Percentiles rank a stretch among this genome's conserved stretches.
These are phyloP conservation scores for Ceratocystis cacaofunesta DNA, from an alignment of 2,329 filamentous ascomycete species.

Conservation along the genomic window DNA sequence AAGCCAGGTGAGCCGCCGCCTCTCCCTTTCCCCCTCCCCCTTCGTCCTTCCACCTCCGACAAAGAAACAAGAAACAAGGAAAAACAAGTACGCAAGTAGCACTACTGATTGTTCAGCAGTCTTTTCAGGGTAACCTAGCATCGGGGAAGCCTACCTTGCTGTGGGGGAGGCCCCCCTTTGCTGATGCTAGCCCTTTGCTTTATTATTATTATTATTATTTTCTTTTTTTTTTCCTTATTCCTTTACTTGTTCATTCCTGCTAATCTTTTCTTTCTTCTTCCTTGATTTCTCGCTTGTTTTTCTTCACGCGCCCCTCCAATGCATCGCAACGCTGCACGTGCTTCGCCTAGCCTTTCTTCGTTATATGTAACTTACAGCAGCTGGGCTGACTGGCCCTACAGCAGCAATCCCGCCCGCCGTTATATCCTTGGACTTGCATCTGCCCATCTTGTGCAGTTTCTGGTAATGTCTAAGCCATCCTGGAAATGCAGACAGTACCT, in stretches of 20 bases:
- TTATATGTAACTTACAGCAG: background rate
- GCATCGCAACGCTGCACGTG: background rate
- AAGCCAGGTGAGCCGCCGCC: too few species aligned
- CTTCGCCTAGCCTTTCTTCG: background rate
- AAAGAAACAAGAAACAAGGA: too few species aligned
- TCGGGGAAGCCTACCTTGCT: too few species aligned
- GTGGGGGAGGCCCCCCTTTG: too few species aligned
- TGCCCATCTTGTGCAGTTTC: background rate
- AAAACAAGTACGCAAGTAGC: too few species aligned
- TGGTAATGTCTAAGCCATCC: background rate
- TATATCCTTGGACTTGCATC: background rate
- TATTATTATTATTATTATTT: background rate
- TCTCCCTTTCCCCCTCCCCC: too few species aligned
- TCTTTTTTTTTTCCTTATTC: background rate
- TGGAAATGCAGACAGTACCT: background rate
- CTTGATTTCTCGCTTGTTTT: background rate
- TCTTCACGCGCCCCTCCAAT: background rate
- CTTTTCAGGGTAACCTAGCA: too few species aligned
- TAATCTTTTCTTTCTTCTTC: background rate
- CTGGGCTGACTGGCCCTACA: background rate
- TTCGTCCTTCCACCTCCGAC: too few species aligned
- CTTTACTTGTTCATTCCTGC: background rate
- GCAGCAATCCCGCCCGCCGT: too few species aligned
- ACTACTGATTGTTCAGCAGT: too few species aligned
- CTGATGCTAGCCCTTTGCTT: background rate